Base-by-base conservation (phyloP, 176 grass and related monocot species). In the Cymbopogon citratus region DNA sequence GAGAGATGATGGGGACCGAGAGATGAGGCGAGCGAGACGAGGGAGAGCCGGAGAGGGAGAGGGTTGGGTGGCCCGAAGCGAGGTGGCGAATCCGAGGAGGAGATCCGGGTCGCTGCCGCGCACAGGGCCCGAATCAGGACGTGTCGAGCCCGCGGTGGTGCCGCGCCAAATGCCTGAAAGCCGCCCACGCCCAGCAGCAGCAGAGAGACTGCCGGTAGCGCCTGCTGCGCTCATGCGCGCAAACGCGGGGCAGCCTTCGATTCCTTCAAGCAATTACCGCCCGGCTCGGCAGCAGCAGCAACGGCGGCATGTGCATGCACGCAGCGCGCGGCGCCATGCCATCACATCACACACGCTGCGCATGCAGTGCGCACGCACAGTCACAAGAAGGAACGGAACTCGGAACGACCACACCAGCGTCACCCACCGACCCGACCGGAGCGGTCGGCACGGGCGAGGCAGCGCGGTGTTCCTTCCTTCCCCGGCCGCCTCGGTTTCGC, bases 141-240 rank as follows among this genome's bases (percentile, higher is more conserved):
- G 89, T 91, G 89, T 91, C 89, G 89, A 91, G 0, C 52, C 31
- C 44, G 27, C 3, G 57, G 45, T 86, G 83, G 83, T 43, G 82
- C 54, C 26, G 73, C 54, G 39, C 40, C n/a, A 74, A 43, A 44
- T 5, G 80, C 66, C 43, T 46, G 34, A 27, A 66, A 77, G 74
- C 51, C 14, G 49, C 78, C 1, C 44, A 69, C 64, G 0, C 29
- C 34, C 14, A 12, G 38, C 25, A 10, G 3, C 54, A 5, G 9
- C 19, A n/a, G 8, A 25, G 23, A 12, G 23, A 25, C 56, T 60
- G n/a, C 4, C 5, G 5, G 35, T 36, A 36, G 35, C 35, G 35
- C 8, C 7, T 4, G 10, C n/a, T 73, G 70, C 25, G 68, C 69
- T 71, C 69, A 71, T 40, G 68, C 68, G 44, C n/a, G 68, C 8